These are phyloP conservation scores for Amaranthus cruentus DNA, from an alignment of 148 eudicot genomes.

Conservation along the genomic window DNA sequence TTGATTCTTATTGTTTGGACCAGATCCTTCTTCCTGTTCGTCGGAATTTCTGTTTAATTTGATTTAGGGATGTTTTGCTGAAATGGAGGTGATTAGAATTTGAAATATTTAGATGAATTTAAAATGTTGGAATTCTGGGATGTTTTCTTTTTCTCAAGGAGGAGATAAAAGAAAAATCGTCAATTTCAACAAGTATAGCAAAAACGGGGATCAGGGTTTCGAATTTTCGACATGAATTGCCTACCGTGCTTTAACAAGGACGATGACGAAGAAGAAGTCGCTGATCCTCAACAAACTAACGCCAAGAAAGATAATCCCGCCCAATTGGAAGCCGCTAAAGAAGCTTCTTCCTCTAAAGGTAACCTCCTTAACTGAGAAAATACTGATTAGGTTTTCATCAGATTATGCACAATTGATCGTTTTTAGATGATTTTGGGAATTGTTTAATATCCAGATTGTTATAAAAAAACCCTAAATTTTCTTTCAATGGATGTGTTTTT, in stretches of 20 bases:
- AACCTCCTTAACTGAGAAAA: neutral
- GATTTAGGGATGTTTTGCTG: neutral
- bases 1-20: slow-evolving; percentile 16
- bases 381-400: neutral
- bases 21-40: slow-evolving; percentile 14
- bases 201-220: slow-evolving; percentile 21
- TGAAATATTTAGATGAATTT: slow-evolving; percentile 20
- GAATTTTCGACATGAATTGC: slow-evolving; percentile 38
- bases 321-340: slow-evolving; percentile 7
- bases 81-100: slow-evolving; percentile 2
- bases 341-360: slow-evolving; percentile 26
- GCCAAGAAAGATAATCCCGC: slow-evolving; percentile 11
- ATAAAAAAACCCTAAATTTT: neutral
- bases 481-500: neutral
- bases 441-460: too few relatives aligned
- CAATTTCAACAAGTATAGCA: neutral
- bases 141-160: slow-evolving; percentile 8
- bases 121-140: slow-evolving; percentile 15
- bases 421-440: too few relatives aligned
- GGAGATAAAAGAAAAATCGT: slow-evolving; percentile 9
- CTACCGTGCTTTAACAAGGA: slow-evolving; percentile 40
- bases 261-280: slow-evolving; percentile 29
- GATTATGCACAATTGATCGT: too few relatives aligned
- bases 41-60: neutral
- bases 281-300: slow-evolving; percentile 19